Evolutionary conservation across 2,329 filamentous ascomycete species (phyloP), one percentile per base, ranked within the genome.

Genomic region (Shiraia bambusicola): DNA sequence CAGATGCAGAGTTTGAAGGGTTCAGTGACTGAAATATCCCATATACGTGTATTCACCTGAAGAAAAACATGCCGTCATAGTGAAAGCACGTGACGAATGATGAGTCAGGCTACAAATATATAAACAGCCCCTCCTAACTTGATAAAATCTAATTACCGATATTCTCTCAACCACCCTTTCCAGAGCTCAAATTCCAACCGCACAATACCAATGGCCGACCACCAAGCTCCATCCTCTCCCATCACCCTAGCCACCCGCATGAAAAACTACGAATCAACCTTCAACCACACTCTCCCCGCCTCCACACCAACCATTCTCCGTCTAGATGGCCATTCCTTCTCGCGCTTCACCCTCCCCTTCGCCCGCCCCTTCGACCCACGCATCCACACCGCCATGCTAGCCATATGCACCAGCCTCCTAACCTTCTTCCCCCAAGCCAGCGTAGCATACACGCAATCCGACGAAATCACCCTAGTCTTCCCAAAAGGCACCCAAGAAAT

Each of bases 401-500:
- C 51, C 15, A 56, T 56, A 6, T 58, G 56, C 45, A 41, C 45
- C 28, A 56, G 60, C 29, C 40, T 66, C 3, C 53, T 66, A 4
- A 37, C 44, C 13, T 66, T 53, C 47, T 63, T 66, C 40, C 44
- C 54, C 0, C 42, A 48, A 15, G 62, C 60, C 2, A 65, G 55
- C 11, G 47, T 65, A 13, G 61, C 59, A 6, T 66, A 66, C 41
- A 65, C 61, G 28, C 62, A 66, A 31, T 64, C 60, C 13, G 61
- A 66, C 28, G 62, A 66, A 15, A 64, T 66, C 31, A 66, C 62
- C 1, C 44, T 66, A 1, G 48, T 65, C 10, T 66, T 65, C 25
- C 59, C 62, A 1, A 12, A 31, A 11, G 62, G 62, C 6, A 52
- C 64, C 2, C 51, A 59, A 7, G 19, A 22, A 5, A 44, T 17